phyloP scores from a whole-genome alignment of 2,329 filamentous ascomycete species.

The Harringtonia aguacate region DNA sequence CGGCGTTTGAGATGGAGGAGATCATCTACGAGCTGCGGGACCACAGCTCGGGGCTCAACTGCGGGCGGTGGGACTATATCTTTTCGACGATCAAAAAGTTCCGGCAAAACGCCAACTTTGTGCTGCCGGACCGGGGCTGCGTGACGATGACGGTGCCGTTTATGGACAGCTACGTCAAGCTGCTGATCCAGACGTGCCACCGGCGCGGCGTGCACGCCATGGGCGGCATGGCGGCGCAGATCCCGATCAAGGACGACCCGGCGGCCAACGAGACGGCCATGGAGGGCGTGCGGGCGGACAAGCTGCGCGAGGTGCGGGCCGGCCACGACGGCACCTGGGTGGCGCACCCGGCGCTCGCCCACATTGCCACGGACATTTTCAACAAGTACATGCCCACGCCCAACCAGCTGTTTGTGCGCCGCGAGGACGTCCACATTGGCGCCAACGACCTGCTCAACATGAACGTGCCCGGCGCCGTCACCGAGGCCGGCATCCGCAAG shows the following conservation, averaged over 20 bases:
- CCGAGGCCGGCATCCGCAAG: constrained; percentile 91
- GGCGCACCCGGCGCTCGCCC: constrained; percentile 83
- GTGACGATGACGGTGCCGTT: constrained; percentile 98
- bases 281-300: constrained; percentile 86
- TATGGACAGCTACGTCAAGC: constrained; percentile 94
- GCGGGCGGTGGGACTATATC: constrained; percentile 99
- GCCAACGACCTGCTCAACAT: constrained; percentile 93
- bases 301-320: constrained; percentile 88
- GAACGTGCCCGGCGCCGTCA: constrained; percentile 88
- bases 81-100: constrained; percentile 99
- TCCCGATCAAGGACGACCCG: constrained; percentile 93
- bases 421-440: constrained; percentile 79
- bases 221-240: constrained; percentile 98
- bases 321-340: constrained; percentile 97
- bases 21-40: constrained; percentile 99
- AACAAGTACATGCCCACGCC: constrained; percentile 98
- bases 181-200: constrained; percentile 97
- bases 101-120: constrained; percentile 85
- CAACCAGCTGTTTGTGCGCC: constrained; percentile 86
- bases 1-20: constrained; percentile 99
- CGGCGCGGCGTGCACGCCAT: constrained; percentile 95
- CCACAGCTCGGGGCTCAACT: constrained; percentile 94
- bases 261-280: constrained; percentile 89
- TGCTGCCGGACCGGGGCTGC: constrained; percentile 79
- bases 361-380: constrained; percentile 86